Evolutionary conservation across 768 basidiomycete species (phyloP).

Genomic region (Polyporus arcularius): DNA sequence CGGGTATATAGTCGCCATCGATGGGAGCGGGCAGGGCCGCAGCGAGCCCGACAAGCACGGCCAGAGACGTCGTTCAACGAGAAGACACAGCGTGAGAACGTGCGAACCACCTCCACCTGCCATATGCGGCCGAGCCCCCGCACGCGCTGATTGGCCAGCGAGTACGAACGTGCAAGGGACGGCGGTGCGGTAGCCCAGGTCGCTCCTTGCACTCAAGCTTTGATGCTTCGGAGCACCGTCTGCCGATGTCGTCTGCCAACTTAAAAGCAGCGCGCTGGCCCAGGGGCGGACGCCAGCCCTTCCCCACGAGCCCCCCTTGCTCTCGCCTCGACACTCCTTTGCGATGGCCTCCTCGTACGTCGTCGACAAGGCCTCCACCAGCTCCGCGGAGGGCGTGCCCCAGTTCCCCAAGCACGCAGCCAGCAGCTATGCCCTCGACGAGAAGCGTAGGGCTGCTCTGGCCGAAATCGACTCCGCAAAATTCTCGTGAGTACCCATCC

Average conservation of each 20-base stretch:
- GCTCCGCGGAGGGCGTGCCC: conserved; percentile 17
- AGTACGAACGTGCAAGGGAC: conserved; percentile 29
- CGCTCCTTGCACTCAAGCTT: background rate
- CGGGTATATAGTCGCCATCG: too few species aligned
- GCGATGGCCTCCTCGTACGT: conserved; percentile 22
- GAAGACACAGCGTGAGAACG: conserved; percentile 15
- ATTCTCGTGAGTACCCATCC: conserved; percentile 63
- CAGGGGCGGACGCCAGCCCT: conserved; percentile 10
- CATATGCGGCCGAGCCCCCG: conserved; percentile 3
- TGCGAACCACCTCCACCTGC: background rate
- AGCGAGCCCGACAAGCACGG: too few species aligned
- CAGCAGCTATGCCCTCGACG: conserved; percentile 50
- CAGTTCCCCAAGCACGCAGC: conserved; percentile 4
- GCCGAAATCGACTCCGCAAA: conserved; percentile 85
- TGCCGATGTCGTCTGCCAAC: conserved; percentile 3
- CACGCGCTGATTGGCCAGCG: conserved; percentile 19
- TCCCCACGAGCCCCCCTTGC: conserved; percentile 9
- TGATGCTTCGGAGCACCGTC: conserved; percentile 8
- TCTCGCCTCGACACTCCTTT: conserved; percentile 5
- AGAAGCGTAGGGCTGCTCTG: conserved; percentile 77
- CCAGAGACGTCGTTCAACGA: background rate
- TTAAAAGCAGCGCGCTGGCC: conserved; percentile 12
- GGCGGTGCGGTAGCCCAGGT: background rate
- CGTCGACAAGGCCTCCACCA: conserved; percentile 21
- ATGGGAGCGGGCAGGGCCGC: background rate